Conservation (phyloP, 495 filamentous ascomycete genomes). For the Parmelia sp. region DNA sequence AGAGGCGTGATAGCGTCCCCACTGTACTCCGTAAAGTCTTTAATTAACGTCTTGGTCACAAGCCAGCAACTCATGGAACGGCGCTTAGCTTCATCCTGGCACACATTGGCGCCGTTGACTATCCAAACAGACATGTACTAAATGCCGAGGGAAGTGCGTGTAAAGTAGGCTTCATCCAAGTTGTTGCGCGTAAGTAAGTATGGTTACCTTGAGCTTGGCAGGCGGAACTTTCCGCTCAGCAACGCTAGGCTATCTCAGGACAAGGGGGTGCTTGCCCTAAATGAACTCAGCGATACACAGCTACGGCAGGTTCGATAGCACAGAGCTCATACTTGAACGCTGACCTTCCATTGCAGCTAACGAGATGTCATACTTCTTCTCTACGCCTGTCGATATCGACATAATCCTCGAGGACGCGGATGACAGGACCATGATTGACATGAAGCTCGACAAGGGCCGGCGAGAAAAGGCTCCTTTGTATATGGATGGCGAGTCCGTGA, state of each 20-base stretch:
- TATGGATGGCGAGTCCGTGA: constrained; percentile 97
- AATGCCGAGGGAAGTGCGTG: neutral
- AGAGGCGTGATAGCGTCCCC: neutral
- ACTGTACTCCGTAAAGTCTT: neutral
- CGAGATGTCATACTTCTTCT: constrained; percentile 97
- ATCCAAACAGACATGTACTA: too few relatives aligned
- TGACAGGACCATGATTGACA: constrained; percentile 89
- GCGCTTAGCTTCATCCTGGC: too few relatives aligned
- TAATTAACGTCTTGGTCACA: neutral
- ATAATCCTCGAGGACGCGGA: constrained; percentile 93
- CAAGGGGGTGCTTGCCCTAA: neutral
- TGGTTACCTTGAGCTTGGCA: too few relatives aligned
- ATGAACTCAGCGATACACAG: neutral
- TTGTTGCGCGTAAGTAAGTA: too few relatives aligned
- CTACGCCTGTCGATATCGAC: constrained; percentile 96
- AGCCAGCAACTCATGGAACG: neutral
- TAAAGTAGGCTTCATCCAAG: too few relatives aligned
- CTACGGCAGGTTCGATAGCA: neutral
- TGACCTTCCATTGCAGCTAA: constrained; percentile 1
- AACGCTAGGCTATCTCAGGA: neutral
- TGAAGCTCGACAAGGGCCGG: constrained; percentile 95
- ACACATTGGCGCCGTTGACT: too few relatives aligned
- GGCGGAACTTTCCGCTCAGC: neutral
- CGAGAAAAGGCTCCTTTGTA: constrained; percentile 95
- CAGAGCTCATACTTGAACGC: neutral